Percentiles rank a stretch among this genome's conserved stretches.
Evolutionary conservation across 306 rosid species (phyloP).

Genomic region (barrel medic (Medicago truncatula)): DNA sequence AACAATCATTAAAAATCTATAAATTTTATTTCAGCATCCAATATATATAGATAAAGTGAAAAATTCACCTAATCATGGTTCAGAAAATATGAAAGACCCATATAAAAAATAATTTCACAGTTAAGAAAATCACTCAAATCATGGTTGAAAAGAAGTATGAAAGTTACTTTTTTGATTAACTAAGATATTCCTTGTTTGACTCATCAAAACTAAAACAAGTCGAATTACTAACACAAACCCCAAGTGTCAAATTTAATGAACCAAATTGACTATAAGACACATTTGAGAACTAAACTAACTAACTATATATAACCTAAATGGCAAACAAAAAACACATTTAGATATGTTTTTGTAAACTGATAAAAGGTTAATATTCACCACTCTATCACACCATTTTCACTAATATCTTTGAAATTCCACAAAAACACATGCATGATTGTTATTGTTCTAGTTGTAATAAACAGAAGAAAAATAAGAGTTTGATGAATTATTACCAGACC

Average conservation of each 20-base stretch:
- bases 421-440: neutral
- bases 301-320: too few relatives aligned
- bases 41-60: neutral
- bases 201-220: neutral
- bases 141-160: neutral
- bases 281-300: neutral
- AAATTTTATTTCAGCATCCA: neutral
- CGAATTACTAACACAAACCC: neutral
- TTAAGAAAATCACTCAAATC: neutral
- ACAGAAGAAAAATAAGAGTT: neutral
- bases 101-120: too few relatives aligned
- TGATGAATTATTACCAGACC: constrained; percentile 70
- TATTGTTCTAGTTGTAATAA: neutral
- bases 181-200: neutral
- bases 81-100: neutral
- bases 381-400: neutral
- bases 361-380: neutral
- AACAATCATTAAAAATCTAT: constrained; percentile 38
- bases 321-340: neutral
- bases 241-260: too few relatives aligned
- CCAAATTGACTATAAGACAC: neutral
- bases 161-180: neutral
- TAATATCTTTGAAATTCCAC: neutral
- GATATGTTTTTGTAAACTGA: too few relatives aligned
- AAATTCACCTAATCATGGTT: neutral